A percentile compares a stretch with the other conserved stretches of the same genome.
phyloP scores from a whole-genome alignment of 2,329 filamentous ascomycete genomes.

The Alternaria postmessia region DNA sequence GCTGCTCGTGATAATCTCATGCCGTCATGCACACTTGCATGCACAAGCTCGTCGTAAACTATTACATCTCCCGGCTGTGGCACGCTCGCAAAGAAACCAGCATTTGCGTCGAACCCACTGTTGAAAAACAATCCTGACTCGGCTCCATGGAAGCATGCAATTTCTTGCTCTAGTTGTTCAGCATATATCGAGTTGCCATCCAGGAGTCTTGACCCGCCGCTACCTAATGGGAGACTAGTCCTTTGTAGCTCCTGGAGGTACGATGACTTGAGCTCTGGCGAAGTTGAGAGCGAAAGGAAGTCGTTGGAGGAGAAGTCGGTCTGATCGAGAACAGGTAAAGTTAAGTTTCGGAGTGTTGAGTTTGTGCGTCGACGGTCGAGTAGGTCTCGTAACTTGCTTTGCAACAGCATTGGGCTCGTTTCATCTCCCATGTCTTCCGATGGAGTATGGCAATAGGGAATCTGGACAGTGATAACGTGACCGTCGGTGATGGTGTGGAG shows the following conservation, averaged over 20 bases:
- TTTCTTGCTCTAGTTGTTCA: constrained; percentile 64
- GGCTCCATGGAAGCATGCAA: constrained; percentile 68
- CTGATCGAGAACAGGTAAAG: constrained; percentile 42
- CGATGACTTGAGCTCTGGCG: constrained; percentile 55
- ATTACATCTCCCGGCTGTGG: constrained; percentile 61
- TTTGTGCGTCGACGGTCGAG: constrained; percentile 53
- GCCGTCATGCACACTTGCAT: constrained; percentile 79
- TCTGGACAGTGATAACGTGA: not conserved
- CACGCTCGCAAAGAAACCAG: constrained; percentile 57
- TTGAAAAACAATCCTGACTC: constrained; percentile 67
- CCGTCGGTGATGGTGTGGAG: not conserved
- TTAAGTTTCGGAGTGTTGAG: constrained; percentile 45
- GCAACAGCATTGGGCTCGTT: constrained; percentile 20
- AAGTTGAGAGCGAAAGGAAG: constrained; percentile 66
- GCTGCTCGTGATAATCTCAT: constrained; percentile 71
- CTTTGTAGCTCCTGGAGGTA: constrained; percentile 58
- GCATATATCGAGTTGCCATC: constrained; percentile 71
- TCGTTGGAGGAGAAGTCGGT: constrained; percentile 72
- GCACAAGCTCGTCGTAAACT: constrained; percentile 75
- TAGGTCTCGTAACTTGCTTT: constrained; percentile 32
- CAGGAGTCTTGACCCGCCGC: constrained; percentile 68
- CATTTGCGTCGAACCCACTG: constrained; percentile 62
- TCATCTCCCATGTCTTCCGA: constrained; percentile 18
- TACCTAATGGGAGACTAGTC: constrained; percentile 58
- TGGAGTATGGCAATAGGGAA: not conserved